phyloP scores from a whole-genome alignment of 331 rosid genomes.

The Malus hybrid region DNA sequence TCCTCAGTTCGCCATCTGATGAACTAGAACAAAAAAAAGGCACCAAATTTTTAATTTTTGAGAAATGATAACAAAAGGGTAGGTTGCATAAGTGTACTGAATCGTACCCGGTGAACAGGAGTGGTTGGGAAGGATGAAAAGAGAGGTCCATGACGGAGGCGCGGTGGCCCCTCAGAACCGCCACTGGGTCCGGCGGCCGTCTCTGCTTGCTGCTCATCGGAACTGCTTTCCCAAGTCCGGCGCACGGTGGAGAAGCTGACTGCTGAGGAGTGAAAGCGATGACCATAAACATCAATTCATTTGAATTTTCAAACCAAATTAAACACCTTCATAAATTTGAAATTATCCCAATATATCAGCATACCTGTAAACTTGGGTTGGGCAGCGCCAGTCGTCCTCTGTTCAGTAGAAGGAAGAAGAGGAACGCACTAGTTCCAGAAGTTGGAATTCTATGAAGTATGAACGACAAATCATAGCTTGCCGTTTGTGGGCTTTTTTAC shows the following conservation, averaged over 20 bases:
- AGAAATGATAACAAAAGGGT: not conserved
- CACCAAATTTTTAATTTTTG: too few species aligned
- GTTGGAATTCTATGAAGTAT: too few species aligned
- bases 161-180: constrained; percentile 89
- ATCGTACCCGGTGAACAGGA: constrained; percentile 62
- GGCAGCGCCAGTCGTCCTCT: too few species aligned
- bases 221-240: not conserved
- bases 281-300: too few species aligned
- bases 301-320: too few species aligned
- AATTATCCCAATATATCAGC: too few species aligned
- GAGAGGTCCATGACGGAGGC: constrained; percentile 68
- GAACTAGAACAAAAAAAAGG: constrained; percentile 33
- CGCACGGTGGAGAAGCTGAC: too few species aligned
- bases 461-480: not conserved
- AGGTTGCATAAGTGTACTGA: not conserved
- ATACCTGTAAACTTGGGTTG: too few species aligned
- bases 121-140: constrained; percentile 56
- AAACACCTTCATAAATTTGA: too few species aligned
- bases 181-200: constrained; percentile 77
- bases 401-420: too few species aligned
- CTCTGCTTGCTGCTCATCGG: constrained; percentile 26
- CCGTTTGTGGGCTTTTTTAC: not conserved
- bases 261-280: too few species aligned
- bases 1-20: constrained; percentile 76
- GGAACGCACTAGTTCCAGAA: too few species aligned